Conservation (phyloP, 2,329 filamentous ascomycete genomes). For the Incumbomyces lentus region DNA sequence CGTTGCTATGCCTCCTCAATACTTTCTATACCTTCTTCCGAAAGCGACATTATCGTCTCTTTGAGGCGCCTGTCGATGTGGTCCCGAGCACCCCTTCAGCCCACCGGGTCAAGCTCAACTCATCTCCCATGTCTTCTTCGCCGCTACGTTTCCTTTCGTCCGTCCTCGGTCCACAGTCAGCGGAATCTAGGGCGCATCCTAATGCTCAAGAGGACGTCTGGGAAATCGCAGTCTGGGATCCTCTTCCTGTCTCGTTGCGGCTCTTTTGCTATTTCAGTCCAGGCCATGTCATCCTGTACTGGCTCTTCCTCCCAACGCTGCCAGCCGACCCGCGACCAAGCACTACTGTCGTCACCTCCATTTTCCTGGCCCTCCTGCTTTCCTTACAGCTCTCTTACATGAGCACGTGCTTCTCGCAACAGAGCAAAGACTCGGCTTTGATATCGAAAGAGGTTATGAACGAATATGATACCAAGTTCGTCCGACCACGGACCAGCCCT, state of each 20-base stretch:
- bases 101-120: constrained; percentile 77
- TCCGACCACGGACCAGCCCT: constrained; percentile 78
- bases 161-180: constrained; percentile 56
- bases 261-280: constrained; percentile 89
- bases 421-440: constrained; percentile 71
- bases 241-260: constrained; percentile 68
- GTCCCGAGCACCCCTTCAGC: constrained; percentile 72
- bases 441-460: constrained; percentile 87
- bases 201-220: constrained; percentile 78
- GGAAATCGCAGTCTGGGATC: constrained; percentile 92
- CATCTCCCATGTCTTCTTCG: constrained; percentile 65
- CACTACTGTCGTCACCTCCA: constrained; percentile 70
- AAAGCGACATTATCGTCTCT: constrained; percentile 79
- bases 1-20: constrained; percentile 59
- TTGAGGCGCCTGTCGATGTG: constrained; percentile 73
- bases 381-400: constrained; percentile 68
- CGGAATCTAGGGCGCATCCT: constrained; percentile 75
- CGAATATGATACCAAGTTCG: constrained; percentile 93
- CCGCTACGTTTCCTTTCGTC: constrained; percentile 65
- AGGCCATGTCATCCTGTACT: constrained; percentile 83
- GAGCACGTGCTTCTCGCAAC: constrained; percentile 65
- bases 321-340: constrained; percentile 70
- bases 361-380: constrained; percentile 65
- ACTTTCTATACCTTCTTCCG: constrained; percentile 71
- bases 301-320: constrained; percentile 71